Percentiles rank a stretch among this genome's conserved stretches.
Conservation (phyloP, 129 eudicot species). For the Pseudognaphalium luteoalbum region DNA sequence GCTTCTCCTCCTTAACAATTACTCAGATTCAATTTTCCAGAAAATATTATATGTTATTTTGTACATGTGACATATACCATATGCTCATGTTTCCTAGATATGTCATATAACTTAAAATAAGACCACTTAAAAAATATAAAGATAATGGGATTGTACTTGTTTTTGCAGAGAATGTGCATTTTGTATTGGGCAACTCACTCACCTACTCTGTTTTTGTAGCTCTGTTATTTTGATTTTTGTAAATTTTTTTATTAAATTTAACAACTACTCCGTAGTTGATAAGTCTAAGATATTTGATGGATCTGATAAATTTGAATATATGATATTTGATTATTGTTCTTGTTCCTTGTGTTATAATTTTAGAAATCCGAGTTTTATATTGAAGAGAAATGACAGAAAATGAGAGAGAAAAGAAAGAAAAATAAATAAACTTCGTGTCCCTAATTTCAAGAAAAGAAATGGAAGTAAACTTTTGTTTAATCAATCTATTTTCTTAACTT, state of each 20-base stretch:
- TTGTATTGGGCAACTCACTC: conserved; percentile 25
- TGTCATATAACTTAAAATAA: conserved; percentile 16
- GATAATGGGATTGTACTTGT: conserved; percentile 25
- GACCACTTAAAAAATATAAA: conserved; percentile 6
- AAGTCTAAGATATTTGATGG: neutral
- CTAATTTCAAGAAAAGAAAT: no score
- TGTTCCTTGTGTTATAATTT: neutral
- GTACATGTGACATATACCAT: conserved; percentile 28
- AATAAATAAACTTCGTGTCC: no score
- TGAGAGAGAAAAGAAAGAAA: no score
- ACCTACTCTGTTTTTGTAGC: conserved; percentile 9
- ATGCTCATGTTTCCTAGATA: conserved; percentile 30
- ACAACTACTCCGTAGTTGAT: neutral
- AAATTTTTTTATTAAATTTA: neutral
- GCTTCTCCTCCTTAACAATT: conserved; percentile 12
- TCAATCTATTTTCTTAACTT: no score
- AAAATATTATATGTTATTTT: neutral
- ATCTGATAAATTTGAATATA: conserved; percentile 3
- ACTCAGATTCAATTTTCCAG: conserved; percentile 19
- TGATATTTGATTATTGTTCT: conserved; percentile 1
- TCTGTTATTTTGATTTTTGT: conserved; percentile 3
- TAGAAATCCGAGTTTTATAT: neutral
- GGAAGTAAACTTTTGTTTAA: no score
- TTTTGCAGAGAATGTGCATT: conserved; percentile 37
- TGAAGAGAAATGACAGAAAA: neutral